Evolutionary conservation across 306 rosid species (phyloP), one percentile per base, ranked within the genome.

Genomic region (Cucumis sativus): DNA sequence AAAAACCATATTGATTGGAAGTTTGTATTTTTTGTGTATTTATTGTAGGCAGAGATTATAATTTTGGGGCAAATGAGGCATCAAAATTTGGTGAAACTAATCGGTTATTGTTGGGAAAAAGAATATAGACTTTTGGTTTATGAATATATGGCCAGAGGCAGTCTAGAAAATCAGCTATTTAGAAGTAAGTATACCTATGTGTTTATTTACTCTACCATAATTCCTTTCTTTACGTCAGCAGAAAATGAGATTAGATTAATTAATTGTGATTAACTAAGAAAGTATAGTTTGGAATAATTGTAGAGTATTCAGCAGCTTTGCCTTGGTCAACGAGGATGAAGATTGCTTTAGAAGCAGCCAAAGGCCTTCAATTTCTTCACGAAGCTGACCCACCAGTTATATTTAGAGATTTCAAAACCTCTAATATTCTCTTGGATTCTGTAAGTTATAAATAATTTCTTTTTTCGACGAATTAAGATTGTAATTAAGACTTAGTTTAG

Each of bases 281-380:
- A 47, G 14, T 52, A 52, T 49, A 47, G 3, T 71, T 71, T 49
- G 40, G 41, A 73, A 8, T 51, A 12, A 57, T 57, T 20, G 85
- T 82, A 95, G 98, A 90, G 64, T 90, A 90, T 74, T 71, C 89
- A 20, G 97, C 92, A 83, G 80, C 93, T 2, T 84, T 95, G 87
- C 98, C 97, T 30, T 95, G 98, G 98, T 82, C 93, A 80, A 90
- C 96, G 78, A 89, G 98, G 86, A 78, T 95, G 66, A 90, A 90
- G 79, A 88, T 95, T 76, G 97, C 97, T 74, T 76, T 88, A 85
- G 97, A 90, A 13, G 95, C 98, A 2, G 97, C 97, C 17, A 90
- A 95, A 66, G 98, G 96, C 69, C 92, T 95, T 14, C 83, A 84
- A 81, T 92, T 91, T 72, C 97, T 95, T 78, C 97, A 93, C 39